These are phyloP conservation scores for Hypoxylon sp. DNA, from an alignment of 2,329 filamentous ascomycete species.

Conservation along the genomic window DNA sequence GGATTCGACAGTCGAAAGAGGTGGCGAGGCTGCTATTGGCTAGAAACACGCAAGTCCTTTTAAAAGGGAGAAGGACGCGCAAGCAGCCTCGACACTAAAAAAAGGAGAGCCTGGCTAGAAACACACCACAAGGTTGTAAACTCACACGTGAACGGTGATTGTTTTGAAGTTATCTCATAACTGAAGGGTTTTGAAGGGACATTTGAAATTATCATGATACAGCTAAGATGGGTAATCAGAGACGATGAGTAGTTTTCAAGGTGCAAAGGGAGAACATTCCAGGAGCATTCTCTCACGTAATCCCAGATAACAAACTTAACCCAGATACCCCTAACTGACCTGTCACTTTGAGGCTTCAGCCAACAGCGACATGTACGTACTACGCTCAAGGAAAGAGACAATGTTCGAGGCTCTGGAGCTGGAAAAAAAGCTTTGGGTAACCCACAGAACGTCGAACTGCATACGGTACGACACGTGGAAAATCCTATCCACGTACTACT, in stretches of 20 bases:
- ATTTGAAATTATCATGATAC: slow-evolving; percentile 20
- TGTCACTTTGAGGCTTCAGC: slow-evolving; percentile 39
- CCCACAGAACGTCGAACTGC: slow-evolving; percentile 36
- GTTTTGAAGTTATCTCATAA: slow-evolving; percentile 14
- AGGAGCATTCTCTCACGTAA: slow-evolving; percentile 34
- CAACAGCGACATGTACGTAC: slow-evolving; percentile 8
- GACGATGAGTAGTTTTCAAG: slow-evolving; percentile 12
- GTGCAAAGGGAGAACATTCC: slow-evolving; percentile 3
- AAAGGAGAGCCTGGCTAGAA: slow-evolving; percentile 31
- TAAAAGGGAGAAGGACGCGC: slow-evolving; percentile 50
- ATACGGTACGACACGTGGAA: slow-evolving; percentile 43
- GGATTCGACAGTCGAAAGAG: slow-evolving; percentile 39
- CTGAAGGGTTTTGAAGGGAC: slow-evolving; percentile 1
- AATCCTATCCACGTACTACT: slow-evolving; percentile 40
- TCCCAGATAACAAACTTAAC: slow-evolving; percentile 21
- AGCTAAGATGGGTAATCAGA: not conserved
- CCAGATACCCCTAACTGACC: slow-evolving; percentile 26
- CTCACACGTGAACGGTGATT: slow-evolving; percentile 39
- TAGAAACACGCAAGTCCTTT: slow-evolving; percentile 49
- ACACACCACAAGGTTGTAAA: slow-evolving; percentile 31
- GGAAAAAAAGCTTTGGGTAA: slow-evolving; percentile 32
- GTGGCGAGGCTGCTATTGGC: slow-evolving; percentile 48
- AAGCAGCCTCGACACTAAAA: slow-evolving; percentile 48
- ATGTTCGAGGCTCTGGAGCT: slow-evolving; percentile 22
- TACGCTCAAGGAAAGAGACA: not conserved